These are phyloP conservation scores for Oryza glaberrima DNA, from an alignment of 176 grass and related monocot species.

Conservation along the genomic window DNA sequence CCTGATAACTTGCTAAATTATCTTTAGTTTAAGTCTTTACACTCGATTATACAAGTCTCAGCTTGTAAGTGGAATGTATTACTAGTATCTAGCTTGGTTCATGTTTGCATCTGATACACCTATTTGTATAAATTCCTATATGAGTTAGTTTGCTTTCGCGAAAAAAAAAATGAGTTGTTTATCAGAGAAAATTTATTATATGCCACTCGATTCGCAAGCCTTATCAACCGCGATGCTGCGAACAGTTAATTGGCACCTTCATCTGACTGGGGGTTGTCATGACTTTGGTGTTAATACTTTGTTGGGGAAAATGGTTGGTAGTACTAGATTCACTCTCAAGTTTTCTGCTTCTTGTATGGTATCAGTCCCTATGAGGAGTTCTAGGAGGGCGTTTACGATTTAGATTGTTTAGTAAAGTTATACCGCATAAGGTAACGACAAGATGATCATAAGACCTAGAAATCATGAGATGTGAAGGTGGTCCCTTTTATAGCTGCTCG, in stretches of 20 bases:
- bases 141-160: neutral
- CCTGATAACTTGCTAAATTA: neutral
- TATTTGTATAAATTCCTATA: neutral
- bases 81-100: neutral
- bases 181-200: too few relatives aligned
- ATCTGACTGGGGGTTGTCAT: neutral
- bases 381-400: neutral
- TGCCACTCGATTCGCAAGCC: neutral
- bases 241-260: neutral
- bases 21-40: neutral
- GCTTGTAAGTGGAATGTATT: neutral
- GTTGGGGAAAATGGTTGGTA: neutral
- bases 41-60: slow-evolving; percentile 5
- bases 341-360: neutral
- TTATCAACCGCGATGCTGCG: neutral
- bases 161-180: neutral
- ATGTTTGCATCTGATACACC: slow-evolving; percentile 8
- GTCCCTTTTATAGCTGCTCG: neutral
- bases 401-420: neutral
- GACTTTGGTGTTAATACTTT: neutral
- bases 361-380: neutral
- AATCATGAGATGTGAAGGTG: neutral
- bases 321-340: slow-evolving; percentile 5
- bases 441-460: neutral
- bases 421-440: neutral